These are phyloP conservation scores for Dentipellis sp. DNA, from an alignment of 768 basidiomycete genomes.

Conservation along the genomic window DNA sequence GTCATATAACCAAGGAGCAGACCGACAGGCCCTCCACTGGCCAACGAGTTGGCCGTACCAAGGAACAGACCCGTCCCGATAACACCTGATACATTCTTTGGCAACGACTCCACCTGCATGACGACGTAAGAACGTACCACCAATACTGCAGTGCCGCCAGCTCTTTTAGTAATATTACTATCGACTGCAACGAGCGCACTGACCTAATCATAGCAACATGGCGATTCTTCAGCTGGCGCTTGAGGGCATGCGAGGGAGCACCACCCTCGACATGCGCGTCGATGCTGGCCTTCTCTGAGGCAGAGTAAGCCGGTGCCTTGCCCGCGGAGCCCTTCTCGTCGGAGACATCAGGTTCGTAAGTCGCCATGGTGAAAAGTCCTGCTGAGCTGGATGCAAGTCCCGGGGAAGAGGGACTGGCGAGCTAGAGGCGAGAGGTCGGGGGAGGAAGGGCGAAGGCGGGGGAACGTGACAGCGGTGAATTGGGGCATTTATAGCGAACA, in stretches of 20 bases:
- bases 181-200: conserved; percentile 1
- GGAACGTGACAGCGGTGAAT: too few relatives aligned
- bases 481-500: too few relatives aligned
- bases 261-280: neutral
- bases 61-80: conserved; percentile 30
- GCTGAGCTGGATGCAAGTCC: neutral
- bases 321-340: neutral
- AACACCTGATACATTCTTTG: conserved; percentile 18
- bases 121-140: conserved; percentile 15
- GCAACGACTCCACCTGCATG: too few relatives aligned
- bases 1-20: conserved; percentile 61
- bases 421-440: neutral
- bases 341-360: neutral
- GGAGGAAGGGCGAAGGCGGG: too few relatives aligned
- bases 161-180: neutral
- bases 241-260: conserved; percentile 4
- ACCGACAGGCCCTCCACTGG: conserved; percentile 62
- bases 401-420: neutral
- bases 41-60: conserved; percentile 40
- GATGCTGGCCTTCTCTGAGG: conserved; percentile 1
- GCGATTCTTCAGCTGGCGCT: conserved; percentile 38
- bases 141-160: conserved; percentile 19
- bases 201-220: conserved; percentile 81
- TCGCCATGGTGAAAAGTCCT: neutral
- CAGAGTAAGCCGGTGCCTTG: neutral